Evolutionary conservation across 2,329 filamentous ascomycete species (phyloP).

Genomic region (Aspergillus udagawae): DNA sequence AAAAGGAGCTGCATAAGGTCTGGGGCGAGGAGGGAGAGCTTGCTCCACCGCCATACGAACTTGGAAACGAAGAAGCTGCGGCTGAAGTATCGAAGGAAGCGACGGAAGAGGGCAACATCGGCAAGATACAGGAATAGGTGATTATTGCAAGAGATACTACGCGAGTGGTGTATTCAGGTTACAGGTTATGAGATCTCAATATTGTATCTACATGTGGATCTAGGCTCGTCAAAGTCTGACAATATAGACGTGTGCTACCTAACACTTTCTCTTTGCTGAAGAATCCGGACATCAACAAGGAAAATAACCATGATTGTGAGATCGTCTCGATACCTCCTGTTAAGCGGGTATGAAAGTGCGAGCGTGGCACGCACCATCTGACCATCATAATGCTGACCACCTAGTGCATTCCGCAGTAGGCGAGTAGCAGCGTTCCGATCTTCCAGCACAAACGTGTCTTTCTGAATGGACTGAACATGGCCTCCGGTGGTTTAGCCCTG

Average conservation of each 20-base stretch:
- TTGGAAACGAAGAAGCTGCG: slow-evolving; percentile 16
- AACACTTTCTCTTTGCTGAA: too few relatives aligned
- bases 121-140: background rate
- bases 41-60: slow-evolving; percentile 33
- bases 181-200: background rate
- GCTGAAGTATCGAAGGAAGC: slow-evolving; percentile 4
- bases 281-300: background rate
- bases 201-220: background rate
- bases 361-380: too few relatives aligned
- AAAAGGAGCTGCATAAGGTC: slow-evolving; percentile 68
- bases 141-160: background rate
- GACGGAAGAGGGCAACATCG: background rate
- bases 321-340: too few relatives aligned
- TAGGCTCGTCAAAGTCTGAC: background rate
- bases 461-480: too few relatives aligned
- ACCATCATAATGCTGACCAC: too few relatives aligned
- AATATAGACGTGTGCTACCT: background rate
- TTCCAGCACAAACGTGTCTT: too few relatives aligned
- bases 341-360: too few relatives aligned
- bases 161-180: background rate
- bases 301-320: too few relatives aligned
- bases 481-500: too few relatives aligned
- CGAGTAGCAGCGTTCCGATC: too few relatives aligned
- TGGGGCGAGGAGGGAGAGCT: slow-evolving; percentile 50
- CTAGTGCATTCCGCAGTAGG: too few relatives aligned